Evolutionary conservation across 2,329 filamentous ascomycete genomes (phyloP).

Genomic region (Dothidotthia symphoricarpi): DNA sequence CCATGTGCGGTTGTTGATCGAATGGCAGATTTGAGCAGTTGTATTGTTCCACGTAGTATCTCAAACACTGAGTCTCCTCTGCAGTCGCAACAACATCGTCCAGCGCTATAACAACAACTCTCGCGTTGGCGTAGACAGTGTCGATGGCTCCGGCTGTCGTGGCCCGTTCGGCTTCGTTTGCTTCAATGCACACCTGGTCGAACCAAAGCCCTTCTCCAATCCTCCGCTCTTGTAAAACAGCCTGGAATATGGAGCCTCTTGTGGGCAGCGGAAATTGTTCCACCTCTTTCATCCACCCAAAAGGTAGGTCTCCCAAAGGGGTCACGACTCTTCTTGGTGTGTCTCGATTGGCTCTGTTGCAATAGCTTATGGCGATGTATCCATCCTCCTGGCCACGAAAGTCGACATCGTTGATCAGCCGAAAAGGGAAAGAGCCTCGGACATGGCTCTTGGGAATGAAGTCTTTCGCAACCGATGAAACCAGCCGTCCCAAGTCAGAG

Average conservation of each 20-base stretch:
- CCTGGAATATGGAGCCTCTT: constrained; percentile 42
- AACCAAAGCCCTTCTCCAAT: constrained; percentile 46
- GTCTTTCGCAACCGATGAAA: constrained; percentile 32
- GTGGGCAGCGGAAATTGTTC: constrained; percentile 43
- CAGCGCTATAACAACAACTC: constrained; percentile 43
- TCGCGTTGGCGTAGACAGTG: constrained; percentile 44
- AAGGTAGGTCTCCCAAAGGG: constrained; percentile 31
- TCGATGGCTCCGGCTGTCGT: constrained; percentile 45
- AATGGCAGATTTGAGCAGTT: constrained; percentile 17
- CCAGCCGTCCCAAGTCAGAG: constrained; percentile 24
- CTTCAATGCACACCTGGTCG: constrained; percentile 48
- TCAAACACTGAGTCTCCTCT: constrained; percentile 39
- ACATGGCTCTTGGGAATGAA: constrained; percentile 27
- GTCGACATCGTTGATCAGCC: constrained; percentile 41
- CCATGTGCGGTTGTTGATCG: constrained; percentile 26
- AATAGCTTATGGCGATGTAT: constrained; percentile 48
- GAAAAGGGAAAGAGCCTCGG: constrained; percentile 31
- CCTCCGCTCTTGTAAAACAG: constrained; percentile 41
- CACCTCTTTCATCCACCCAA: constrained; percentile 36
- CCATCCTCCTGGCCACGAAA: constrained; percentile 35
- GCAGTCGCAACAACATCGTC: constrained; percentile 42
- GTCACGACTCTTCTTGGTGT: constrained; percentile 24
- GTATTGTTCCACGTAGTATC: constrained; percentile 43
- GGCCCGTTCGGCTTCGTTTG: constrained; percentile 42
- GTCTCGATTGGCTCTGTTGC: constrained; percentile 33